phyloP scores from a whole-genome alignment of 139 green algal species.

The Pleodorina starrii region DNA sequence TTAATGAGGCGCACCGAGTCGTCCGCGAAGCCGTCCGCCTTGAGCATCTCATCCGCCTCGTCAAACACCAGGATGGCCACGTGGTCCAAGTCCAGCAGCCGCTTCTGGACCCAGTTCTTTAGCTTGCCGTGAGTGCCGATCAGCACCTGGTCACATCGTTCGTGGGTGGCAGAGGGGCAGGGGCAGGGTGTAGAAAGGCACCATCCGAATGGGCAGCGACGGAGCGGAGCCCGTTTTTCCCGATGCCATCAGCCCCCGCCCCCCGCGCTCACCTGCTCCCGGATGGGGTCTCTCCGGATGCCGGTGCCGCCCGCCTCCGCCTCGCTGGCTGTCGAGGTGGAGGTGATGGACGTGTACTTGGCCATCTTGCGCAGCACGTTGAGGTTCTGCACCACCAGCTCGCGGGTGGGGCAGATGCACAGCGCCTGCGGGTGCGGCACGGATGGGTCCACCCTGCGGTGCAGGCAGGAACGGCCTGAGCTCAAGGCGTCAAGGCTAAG shows the following conservation, averaged over 20 bases:
- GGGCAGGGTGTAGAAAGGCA: neutral
- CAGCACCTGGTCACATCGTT: no score
- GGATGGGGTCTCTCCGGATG: conserved; percentile 75
- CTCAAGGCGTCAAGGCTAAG: no score
- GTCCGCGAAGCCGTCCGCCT: conserved; percentile 92
- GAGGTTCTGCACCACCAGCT: conserved; percentile 96
- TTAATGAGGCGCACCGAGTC: conserved; percentile 84
- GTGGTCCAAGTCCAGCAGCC: conserved; percentile 76
- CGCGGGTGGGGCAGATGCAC: conserved; percentile 97
- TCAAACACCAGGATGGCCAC: conserved; percentile 98
- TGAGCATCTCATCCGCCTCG: conserved; percentile 99
- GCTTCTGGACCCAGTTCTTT: conserved; percentile 87
- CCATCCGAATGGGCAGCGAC: neutral
- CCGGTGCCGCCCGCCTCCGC: conserved; percentile 37
- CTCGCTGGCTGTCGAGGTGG: conserved; percentile 65
- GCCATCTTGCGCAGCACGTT: conserved; percentile 91
- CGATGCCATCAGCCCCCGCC: neutral
- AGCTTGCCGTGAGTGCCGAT: conserved; percentile 97
- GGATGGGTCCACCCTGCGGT: conserved; percentile 87
- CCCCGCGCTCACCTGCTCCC: conserved; percentile 60
- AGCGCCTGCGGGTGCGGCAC: conserved; percentile 89
- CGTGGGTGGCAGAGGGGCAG: no score
- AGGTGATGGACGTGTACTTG: conserved; percentile 81
- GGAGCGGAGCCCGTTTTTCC: neutral
- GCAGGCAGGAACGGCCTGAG: no score